Evolutionary conservation across 139 green algal species (phyloP).

Genomic region (Parachlorella kessleri): DNA sequence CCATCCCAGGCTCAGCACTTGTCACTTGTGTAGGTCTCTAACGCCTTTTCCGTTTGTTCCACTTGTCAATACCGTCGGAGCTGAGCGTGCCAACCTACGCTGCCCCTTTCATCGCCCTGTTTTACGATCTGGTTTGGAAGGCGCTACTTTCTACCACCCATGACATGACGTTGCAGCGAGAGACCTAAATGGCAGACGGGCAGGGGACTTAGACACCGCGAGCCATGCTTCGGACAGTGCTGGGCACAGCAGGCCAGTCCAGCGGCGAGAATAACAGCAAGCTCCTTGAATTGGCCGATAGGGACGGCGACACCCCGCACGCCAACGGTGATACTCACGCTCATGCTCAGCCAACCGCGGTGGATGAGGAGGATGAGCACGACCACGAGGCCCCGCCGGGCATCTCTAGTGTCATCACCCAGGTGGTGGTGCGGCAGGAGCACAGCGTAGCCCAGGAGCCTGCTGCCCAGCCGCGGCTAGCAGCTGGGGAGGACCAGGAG

Average conservation of each 20-base stretch:
- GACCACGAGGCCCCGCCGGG: background rate
- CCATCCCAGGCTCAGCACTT: no score
- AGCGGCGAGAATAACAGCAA: conserved; percentile 8
- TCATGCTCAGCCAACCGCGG: no score
- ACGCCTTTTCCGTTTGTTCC: no score
- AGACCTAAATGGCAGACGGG: no score
- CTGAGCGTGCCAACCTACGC: no score
- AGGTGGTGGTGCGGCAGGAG: conserved; percentile 4
- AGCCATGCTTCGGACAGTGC: conserved; percentile 1
- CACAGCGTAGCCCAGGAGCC: background rate
- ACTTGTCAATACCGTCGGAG: no score
- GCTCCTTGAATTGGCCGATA: conserved; percentile 21
- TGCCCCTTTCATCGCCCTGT: no score
- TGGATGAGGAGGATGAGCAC: conserved; percentile 1
- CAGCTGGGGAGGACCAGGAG: conserved; percentile 7
- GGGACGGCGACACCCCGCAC: conserved; percentile 1
- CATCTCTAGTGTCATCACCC: conserved; percentile 23
- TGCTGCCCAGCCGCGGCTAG: background rate
- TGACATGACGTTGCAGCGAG: no score
- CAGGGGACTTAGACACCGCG: no score
- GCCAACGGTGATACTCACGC: background rate
- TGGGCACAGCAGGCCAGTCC: background rate
- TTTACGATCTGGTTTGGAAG: no score
- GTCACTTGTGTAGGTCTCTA: no score
- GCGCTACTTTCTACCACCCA: no score